Base-by-base conservation (phyloP, 768 basidiomycete species). In the Lactarius tabidus region DNA sequence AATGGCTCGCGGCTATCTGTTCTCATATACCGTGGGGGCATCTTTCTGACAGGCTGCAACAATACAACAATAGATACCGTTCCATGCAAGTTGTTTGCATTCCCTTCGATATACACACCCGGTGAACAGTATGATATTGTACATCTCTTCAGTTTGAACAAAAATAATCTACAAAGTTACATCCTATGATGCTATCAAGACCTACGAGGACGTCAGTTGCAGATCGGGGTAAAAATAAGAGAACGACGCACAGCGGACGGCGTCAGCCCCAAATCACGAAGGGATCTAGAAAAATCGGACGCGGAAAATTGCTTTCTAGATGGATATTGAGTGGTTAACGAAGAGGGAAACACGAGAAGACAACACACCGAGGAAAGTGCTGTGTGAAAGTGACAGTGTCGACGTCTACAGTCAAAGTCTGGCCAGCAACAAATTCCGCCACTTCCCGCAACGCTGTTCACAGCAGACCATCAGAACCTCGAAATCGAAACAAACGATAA, bases 261-360 rank as follows among this genome's bases (percentile, higher is more conserved):
- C 23, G 93, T 95, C 66, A 98, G 78, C 6, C 93, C 95, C 33
- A 96, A 82, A 62, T 93, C 91, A 64, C 85, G 85, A 69, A 98
- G 74, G 26, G 88, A 87, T 74, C 87, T 89, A n/a, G 82, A 81
- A 72, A 94, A 90, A 71, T 98, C 95, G 7, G 80, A 77, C 4
- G 75, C 78, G 28, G 84, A 74, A 74, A 92, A 97, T 26, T 81
- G 82, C 85, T 94, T 95, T 77, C 93, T 95, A 69, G 26, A 41
- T n/a, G n/a, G 12, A 43, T 29, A 29, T 15, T 39, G 8, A 62
- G 35, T 33, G 23, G 39, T 43, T 59, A 28, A 35, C 55, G 12
- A 29, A 18, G 28, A 31, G 54, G 51, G 57, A 18, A 28, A 15
- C 20, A 5, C 48, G 43, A 62, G 52, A 51, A 41, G 26, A 18